These are phyloP conservation scores for Heterobasidion parviporum DNA, from an alignment of 1,284 basidiomycete genomes.

Conservation along the genomic window DNA sequence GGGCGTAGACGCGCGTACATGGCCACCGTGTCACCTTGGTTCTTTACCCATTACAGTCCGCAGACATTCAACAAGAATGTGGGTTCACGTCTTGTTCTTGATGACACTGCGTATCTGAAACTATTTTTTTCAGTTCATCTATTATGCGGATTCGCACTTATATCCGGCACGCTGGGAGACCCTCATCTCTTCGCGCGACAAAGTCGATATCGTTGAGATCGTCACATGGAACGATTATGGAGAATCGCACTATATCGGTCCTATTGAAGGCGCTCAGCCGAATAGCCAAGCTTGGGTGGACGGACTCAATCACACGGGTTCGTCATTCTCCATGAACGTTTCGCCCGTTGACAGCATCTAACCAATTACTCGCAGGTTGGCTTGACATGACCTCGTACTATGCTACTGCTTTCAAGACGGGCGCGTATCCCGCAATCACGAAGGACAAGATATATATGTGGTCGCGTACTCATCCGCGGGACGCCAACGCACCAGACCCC, in stretches of 20 bases:
- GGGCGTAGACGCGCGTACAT: constrained; percentile 15
- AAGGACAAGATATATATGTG: constrained; percentile 67
- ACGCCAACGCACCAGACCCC: constrained; percentile 44
- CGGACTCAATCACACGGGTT: constrained; percentile 34
- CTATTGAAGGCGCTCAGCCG: constrained; percentile 61
- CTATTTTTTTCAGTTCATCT: constrained; percentile 26
- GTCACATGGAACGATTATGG: constrained; percentile 31
- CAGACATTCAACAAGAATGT: constrained; percentile 78
- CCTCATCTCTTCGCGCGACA: constrained; percentile 50
- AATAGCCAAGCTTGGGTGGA: constrained; percentile 25
- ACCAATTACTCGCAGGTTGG: constrained; percentile 36
- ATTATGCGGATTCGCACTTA: constrained; percentile 54
- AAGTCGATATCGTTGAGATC: constrained; percentile 40
- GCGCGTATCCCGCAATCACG: constrained; percentile 51
- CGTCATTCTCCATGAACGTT: not conserved
- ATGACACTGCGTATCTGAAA: constrained; percentile 4
- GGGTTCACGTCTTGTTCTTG: constrained; percentile 14
- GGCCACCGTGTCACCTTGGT: constrained; percentile 39
- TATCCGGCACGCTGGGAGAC: constrained; percentile 72
- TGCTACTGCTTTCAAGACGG: constrained; percentile 70
- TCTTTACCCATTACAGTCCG: constrained; percentile 71
- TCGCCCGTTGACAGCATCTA: not conserved
- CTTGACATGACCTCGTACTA: constrained; percentile 64
- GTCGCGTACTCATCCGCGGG: constrained; percentile 62
- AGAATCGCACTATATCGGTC: constrained; percentile 39